These are phyloP conservation scores for Citrus cavaleriei DNA, from an alignment of 345 rosid genomes.

Conservation along the genomic window DNA sequence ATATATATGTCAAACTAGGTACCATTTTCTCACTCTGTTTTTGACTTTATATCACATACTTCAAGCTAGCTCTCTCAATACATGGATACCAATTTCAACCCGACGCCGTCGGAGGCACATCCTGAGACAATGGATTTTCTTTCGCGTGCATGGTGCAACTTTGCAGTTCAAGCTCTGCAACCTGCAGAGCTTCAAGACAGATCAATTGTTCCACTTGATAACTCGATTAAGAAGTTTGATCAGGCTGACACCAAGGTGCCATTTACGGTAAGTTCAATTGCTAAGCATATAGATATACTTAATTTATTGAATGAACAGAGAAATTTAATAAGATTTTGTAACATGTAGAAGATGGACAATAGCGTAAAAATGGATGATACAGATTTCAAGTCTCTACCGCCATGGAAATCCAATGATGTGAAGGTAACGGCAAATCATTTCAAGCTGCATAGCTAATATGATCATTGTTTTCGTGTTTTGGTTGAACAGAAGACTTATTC, in stretches of 20 bases:
- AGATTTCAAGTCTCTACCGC: slow-evolving; percentile 62
- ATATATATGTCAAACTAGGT: slow-evolving; percentile 5
- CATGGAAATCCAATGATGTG: slow-evolving; percentile 87
- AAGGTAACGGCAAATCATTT: slow-evolving; percentile 41
- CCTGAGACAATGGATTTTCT: slow-evolving; percentile 92
- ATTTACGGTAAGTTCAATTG: slow-evolving; percentile 43
- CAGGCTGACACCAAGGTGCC: slow-evolving; percentile 33
- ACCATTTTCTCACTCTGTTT: slow-evolving; percentile 11
- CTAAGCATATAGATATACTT: neutral
- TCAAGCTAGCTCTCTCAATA: slow-evolving; percentile 2
- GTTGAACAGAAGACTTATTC: neutral
- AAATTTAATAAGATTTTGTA: neutral
- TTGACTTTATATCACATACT: slow-evolving; percentile 7
- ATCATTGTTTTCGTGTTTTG: neutral
- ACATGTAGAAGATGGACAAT: slow-evolving; percentile 52
- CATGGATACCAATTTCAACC: slow-evolving; percentile 37
- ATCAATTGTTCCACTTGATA: slow-evolving; percentile 46
- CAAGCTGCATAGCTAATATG: neutral
- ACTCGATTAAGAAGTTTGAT: slow-evolving; percentile 38
- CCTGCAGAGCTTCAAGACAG: slow-evolving; percentile 40
- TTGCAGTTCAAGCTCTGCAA: slow-evolving; percentile 79
- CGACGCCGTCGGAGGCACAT: slow-evolving; percentile 78
- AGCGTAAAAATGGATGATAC: slow-evolving; percentile 57
- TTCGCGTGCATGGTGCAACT: slow-evolving; percentile 82
- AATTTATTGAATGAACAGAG: neutral